Evolutionary conservation across 768 basidiomycete genomes (phyloP).

Genomic region (Tricholoma hemisulphureum): DNA sequence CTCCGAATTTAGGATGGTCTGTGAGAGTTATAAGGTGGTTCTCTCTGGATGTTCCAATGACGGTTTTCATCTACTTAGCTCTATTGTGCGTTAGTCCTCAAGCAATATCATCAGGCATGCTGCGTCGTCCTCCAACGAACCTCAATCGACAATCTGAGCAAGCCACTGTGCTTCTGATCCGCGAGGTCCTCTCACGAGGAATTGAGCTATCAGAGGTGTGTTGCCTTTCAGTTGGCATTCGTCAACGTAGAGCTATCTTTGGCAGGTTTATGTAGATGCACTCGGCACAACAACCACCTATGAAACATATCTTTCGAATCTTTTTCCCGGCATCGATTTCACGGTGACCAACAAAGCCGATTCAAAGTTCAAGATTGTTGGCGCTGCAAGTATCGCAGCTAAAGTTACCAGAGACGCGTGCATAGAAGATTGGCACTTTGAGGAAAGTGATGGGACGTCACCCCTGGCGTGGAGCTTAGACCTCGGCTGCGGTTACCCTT

Average conservation of each 20-base stretch:
- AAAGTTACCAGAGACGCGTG: conserved; percentile 95
- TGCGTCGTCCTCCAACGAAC: conserved; percentile 78
- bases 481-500: conserved; percentile 89
- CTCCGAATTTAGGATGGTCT: conserved; percentile 75
- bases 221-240: background rate
- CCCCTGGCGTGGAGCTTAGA: conserved; percentile 28
- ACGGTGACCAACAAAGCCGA: conserved; percentile 94
- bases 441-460: conserved; percentile 47
- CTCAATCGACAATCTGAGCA: conserved; percentile 87
- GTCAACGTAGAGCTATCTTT: background rate
- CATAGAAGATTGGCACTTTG: conserved; percentile 81
- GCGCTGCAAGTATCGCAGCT: conserved; percentile 96
- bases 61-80: background rate
- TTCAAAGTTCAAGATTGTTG: conserved; percentile 93
- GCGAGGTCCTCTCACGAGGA: conserved; percentile 77
- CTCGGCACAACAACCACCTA: conserved; percentile 86
- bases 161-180: conserved; percentile 86
- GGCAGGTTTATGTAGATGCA: conserved; percentile 90
- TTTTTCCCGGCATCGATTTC: conserved; percentile 84
- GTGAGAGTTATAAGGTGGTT: conserved; percentile 70
- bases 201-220: conserved; percentile 76
- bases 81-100: conserved; percentile 61
- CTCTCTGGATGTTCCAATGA: background rate
- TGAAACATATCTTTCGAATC: conserved; percentile 72
- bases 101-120: conserved; percentile 90